Conservation (phyloP, 2,329 filamentous ascomycete species). For the Corynespora cassiicola region DNA sequence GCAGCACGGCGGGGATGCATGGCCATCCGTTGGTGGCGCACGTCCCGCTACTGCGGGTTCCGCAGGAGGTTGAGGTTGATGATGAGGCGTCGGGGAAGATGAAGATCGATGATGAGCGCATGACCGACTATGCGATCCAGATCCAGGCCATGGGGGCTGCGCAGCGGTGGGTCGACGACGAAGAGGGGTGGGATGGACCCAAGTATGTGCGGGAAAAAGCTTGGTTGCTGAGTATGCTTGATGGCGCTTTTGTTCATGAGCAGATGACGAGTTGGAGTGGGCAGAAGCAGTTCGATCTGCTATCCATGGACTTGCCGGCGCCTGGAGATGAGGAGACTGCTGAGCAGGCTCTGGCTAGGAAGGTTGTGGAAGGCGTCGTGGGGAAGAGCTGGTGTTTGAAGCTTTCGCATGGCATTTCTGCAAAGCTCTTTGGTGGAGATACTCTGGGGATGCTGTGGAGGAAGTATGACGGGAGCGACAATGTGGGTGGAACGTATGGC, state of each 20-base stretch:
- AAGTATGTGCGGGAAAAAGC: slow-evolving; percentile 52
- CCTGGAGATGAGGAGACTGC: slow-evolving; percentile 48
- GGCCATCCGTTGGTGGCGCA: slow-evolving; percentile 60
- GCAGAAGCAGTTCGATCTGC: slow-evolving; percentile 55
- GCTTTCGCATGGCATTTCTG: slow-evolving; percentile 61
- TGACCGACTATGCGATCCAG: slow-evolving; percentile 66
- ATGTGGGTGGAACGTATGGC: slow-evolving; percentile 59
- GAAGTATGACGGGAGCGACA: slow-evolving; percentile 56
- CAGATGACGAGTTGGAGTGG: slow-evolving; percentile 61
- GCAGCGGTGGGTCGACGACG: slow-evolving; percentile 59
- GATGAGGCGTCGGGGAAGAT: slow-evolving; percentile 43
- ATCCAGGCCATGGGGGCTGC: slow-evolving; percentile 61
- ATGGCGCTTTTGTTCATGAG: slow-evolving; percentile 43
- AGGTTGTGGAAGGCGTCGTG: slow-evolving; percentile 61
- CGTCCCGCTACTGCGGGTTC: slow-evolving; percentile 55
- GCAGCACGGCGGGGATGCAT: slow-evolving; percentile 49
- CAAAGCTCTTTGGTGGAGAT: slow-evolving; percentile 53
- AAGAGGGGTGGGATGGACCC: slow-evolving; percentile 62
- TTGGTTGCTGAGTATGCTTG: slow-evolving; percentile 30
- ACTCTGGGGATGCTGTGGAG: slow-evolving; percentile 64
- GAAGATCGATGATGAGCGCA: slow-evolving; percentile 48
- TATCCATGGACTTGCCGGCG: slow-evolving; percentile 52
- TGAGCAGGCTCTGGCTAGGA: slow-evolving; percentile 57
- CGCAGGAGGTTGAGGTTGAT: slow-evolving; percentile 30
- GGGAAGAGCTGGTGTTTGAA: slow-evolving; percentile 61